phyloP scores from a whole-genome alignment of 805 yeast species.

The Starmerella apicola region DNA sequence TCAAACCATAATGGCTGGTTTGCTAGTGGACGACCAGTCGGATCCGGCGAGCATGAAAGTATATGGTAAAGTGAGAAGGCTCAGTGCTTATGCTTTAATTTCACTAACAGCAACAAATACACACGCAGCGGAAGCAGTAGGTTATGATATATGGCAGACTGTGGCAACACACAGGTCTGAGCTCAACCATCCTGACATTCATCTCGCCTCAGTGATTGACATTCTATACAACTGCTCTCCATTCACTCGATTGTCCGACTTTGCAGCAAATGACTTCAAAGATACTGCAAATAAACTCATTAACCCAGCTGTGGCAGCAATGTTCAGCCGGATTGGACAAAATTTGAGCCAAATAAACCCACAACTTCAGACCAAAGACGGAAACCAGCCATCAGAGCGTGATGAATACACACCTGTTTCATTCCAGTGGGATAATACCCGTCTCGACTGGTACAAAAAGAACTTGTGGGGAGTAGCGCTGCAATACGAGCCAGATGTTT shows the following conservation, averaged over 20 bases:
- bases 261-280: conserved; percentile 4
- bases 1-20: conserved; percentile 8
- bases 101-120: conserved; percentile 7
- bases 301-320: neutral
- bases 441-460: conserved; percentile 67
- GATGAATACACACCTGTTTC: conserved; percentile 35
- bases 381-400: too few relatives aligned
- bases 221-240: conserved; percentile 19
- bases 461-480: conserved; percentile 51
- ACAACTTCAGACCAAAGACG: neutral
- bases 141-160: conserved; percentile 2
- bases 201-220: conserved; percentile 15
- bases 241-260: conserved; percentile 1
- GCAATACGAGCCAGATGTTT: conserved; percentile 26
- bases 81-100: conserved; percentile 11
- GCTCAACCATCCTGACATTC: conserved; percentile 9
- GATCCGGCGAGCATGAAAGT: conserved; percentile 1
- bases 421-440: conserved; percentile 50
- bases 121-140: conserved; percentile 9
- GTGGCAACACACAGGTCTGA: conserved; percentile 2
- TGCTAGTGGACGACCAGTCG: conserved; percentile 1
- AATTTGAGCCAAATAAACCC: too few relatives aligned
- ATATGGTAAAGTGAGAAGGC: too few relatives aligned
- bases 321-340: too few relatives aligned
- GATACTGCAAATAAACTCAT: neutral